A percentile compares a stretch with the other conserved stretches of the same genome.
These are phyloP conservation scores for Blastobotrys elegans DNA, from an alignment of 1,139 yeast species.

Conservation along the genomic window DNA sequence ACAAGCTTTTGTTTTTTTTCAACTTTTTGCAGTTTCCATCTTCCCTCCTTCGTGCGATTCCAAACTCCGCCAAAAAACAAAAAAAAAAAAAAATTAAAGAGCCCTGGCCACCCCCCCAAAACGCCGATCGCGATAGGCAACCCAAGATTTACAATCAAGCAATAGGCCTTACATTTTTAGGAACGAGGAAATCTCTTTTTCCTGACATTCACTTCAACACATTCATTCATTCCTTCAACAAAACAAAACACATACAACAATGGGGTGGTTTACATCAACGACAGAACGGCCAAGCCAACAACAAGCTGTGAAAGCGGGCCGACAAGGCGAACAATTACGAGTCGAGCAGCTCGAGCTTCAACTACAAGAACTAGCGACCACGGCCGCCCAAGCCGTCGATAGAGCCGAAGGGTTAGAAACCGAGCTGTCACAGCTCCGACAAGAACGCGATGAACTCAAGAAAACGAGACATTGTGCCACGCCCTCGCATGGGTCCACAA, in stretches of 20 bases:
- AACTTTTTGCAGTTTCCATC: no score
- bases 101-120: no score
- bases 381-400: conserved; percentile 35
- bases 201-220: background rate
- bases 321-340: conserved; percentile 28
- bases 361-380: conserved; percentile 28
- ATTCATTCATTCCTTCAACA: background rate
- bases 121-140: no score
- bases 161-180: no score
- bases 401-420: conserved; percentile 31
- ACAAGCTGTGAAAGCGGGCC: conserved; percentile 23
- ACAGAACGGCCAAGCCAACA: background rate
- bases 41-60: no score
- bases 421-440: conserved; percentile 11
- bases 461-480: conserved; percentile 1
- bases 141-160: no score
- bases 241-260: background rate
- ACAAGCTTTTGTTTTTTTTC: no score
- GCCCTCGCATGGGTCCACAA: conserved; percentile 5
- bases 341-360: conserved; percentile 32
- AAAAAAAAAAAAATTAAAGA: no score
- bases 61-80: no score
- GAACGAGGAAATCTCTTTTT: no score
- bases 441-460: conserved; percentile 6
- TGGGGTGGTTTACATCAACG: conserved; percentile 5